Evolutionary conservation across 192 early-diverging fungal species (phyloP).

Genomic region (Pilobolus umbonatus): DNA sequence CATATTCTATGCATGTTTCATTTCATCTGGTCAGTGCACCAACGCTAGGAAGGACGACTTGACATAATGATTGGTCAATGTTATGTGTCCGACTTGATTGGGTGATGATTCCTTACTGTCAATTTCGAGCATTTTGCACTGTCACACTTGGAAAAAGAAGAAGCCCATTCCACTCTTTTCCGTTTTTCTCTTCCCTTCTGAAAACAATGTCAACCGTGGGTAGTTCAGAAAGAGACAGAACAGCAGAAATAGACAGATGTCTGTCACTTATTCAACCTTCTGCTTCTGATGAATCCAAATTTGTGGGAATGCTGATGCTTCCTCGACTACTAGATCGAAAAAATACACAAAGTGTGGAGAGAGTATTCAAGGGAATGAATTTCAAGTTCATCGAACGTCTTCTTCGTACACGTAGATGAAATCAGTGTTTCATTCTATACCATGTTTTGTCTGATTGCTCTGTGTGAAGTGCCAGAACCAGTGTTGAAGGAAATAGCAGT

Average conservation of each 20-base stretch:
- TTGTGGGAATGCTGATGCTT: slow-evolving; percentile 45
- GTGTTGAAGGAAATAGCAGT: slow-evolving; percentile 38
- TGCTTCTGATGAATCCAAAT: slow-evolving; percentile 44
- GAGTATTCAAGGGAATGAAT: slow-evolving; percentile 44
- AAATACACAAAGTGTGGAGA: slow-evolving; percentile 26
- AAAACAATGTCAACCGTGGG: slow-evolving; percentile 5
- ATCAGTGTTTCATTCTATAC: neutral
- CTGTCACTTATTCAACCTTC: slow-evolving; percentile 34
- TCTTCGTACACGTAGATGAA: slow-evolving; percentile 35
- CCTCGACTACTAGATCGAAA: slow-evolving; percentile 39
- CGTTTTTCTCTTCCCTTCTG: too few relatives aligned
- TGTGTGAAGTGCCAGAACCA: slow-evolving; percentile 34
- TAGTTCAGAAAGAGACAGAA: slow-evolving; percentile 17
- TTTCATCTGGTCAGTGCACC: too few relatives aligned
- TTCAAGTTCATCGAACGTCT: slow-evolving; percentile 49
- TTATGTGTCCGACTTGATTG: too few relatives aligned
- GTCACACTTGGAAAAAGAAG: too few relatives aligned
- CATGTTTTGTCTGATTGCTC: too few relatives aligned
- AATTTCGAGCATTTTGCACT: too few relatives aligned
- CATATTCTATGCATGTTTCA: too few relatives aligned
- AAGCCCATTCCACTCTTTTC: too few relatives aligned
- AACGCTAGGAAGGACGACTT: too few relatives aligned
- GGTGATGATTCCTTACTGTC: too few relatives aligned
- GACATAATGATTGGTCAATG: too few relatives aligned
- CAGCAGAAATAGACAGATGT: slow-evolving; percentile 34